A percentile compares a stretch with the other conserved stretches of the same genome.
These are phyloP conservation scores for Cyphellophora europaea DNA, from an alignment of 2,329 filamentous ascomycete genomes.

Conservation along the genomic window DNA sequence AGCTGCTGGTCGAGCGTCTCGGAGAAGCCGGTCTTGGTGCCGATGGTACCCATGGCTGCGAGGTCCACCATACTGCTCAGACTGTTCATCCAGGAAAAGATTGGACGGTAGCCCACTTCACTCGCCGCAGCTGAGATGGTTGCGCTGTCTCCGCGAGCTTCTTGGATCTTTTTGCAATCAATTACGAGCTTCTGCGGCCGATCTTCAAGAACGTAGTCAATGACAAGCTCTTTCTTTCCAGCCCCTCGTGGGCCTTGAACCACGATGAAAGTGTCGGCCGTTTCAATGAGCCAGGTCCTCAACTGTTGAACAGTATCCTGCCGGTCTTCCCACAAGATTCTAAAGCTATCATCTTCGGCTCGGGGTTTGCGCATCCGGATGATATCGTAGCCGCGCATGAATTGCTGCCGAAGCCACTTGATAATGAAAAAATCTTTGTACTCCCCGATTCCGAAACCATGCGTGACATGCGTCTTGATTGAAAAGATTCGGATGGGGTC, in stretches of 20 bases:
- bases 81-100: conserved; percentile 95
- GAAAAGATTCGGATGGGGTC: conserved; percentile 93
- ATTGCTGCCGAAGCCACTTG: conserved; percentile 69
- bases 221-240: conserved; percentile 77
- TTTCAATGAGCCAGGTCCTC: conserved; percentile 77
- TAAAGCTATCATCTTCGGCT: conserved; percentile 58
- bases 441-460: conserved; percentile 63
- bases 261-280: conserved; percentile 83
- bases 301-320: conserved; percentile 74
- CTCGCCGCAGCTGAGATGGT: conserved; percentile 74
- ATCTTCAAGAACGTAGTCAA: conserved; percentile 72
- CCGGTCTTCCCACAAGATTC: conserved; percentile 80
- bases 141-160: conserved; percentile 76
- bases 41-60: conserved; percentile 86
- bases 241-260: conserved; percentile 87
- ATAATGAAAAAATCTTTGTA: conserved; percentile 49
- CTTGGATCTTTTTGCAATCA: conserved; percentile 88
- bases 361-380: conserved; percentile 35
- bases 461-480: conserved; percentile 77
- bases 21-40: conserved; percentile 87
- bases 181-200: conserved; percentile 67
- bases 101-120: conserved; percentile 80
- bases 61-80: conserved; percentile 87
- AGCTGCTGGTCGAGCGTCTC: conserved; percentile 86
- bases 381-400: conserved; percentile 33